These are phyloP conservation scores for Stachybotrys chlorohalonatus DNA, from an alignment of 2,329 filamentous ascomycete species.

Conservation along the genomic window DNA sequence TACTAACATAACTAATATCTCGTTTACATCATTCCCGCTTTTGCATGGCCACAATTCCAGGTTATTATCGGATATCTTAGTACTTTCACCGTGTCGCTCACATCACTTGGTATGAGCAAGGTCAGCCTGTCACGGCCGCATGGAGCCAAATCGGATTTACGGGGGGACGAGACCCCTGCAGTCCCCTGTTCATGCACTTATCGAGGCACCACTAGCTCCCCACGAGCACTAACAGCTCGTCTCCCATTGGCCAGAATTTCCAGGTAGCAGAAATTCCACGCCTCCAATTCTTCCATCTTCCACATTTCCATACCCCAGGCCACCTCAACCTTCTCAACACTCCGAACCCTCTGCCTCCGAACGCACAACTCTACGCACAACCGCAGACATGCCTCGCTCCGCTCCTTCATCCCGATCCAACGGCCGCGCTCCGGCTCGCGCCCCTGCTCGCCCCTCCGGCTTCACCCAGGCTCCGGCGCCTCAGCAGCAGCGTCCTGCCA, in stretches of 20 bases:
- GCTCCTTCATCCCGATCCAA: slow-evolving; percentile 39
- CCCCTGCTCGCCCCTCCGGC: slow-evolving; percentile 58
- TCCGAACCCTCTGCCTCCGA: neutral
- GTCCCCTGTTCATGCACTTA: slow-evolving; percentile 7
- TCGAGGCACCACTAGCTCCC: slow-evolving; percentile 14
- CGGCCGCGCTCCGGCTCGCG: slow-evolving; percentile 54
- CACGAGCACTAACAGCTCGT: slow-evolving; percentile 12
- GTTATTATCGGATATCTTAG: no score
- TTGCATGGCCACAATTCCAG: no score
- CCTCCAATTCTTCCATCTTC: slow-evolving; percentile 17
- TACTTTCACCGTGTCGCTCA: no score
- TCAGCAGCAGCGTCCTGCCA: slow-evolving; percentile 60
- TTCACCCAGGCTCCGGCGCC: slow-evolving; percentile 46
- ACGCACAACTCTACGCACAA: slow-evolving; percentile 20
- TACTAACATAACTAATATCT: no score
- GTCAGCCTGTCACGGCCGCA: neutral
- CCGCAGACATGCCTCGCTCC: slow-evolving; percentile 62
- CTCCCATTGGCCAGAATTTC: slow-evolving; percentile 18
- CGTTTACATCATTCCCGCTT: no score
- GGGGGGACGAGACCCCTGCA: neutral
- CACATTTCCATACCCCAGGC: slow-evolving; percentile 7
- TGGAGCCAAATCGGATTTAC: neutral
- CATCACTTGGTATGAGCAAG: no score
- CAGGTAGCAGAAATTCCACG: slow-evolving; percentile 5
- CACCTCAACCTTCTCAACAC: slow-evolving; percentile 3